Base-by-base conservation (phyloP, 495 filamentous ascomycete genomes). In the Hyaloscypha hepaticicola region DNA sequence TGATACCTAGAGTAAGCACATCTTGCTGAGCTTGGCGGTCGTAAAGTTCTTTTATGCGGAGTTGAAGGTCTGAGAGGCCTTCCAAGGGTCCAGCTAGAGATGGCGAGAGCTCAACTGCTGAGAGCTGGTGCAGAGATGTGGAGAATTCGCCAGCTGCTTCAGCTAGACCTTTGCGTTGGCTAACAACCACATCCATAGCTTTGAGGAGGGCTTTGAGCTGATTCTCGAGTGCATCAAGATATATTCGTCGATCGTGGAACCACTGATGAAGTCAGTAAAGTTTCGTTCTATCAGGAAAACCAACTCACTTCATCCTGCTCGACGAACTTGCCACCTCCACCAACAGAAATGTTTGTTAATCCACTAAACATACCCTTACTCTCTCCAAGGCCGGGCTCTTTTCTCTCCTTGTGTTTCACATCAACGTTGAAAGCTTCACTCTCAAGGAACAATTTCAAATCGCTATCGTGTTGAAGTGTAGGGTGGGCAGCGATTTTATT, bases 11-110 rank as follows among this genome's bases (percentile, higher is more conserved):
- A 0, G 95, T 99, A 29, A 99, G 83, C 34, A 98, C 88, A 74
- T 99, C 95, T 76, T 99, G 95, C 77, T 96, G 93, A 6, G 95
- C 95, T 77, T 99, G 95, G 25, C 95, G 91, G 62, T 97, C 91
- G 73, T 98, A 97, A 5, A 99, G 84, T 67, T 98, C 95, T 56
- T 90, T 88, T 69, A 99, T 96, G 45, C 94, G 92, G 59, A 96
- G 78, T 76, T 98, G 95, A 1, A 98, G 83, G 67, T 96, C 92
- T 6, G 93, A 96, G 9, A 99, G 83, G 11, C 90, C 89, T 72
- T 96, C 93, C 8, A 98, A 81, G 2, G 96, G 93, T 0, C 85
- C 88, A 5, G 96, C 96, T 5, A 99, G 83, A n/a, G 89, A 87
- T 0, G 92, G 86, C 26, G 92, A 91, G 26, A 98, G 83, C 72